Percentiles rank a stretch among this genome's conserved stretches.
Conservation (phyloP, 1,284 basidiomycete genomes). For the Ustanciosporium gigantosporum region DNA sequence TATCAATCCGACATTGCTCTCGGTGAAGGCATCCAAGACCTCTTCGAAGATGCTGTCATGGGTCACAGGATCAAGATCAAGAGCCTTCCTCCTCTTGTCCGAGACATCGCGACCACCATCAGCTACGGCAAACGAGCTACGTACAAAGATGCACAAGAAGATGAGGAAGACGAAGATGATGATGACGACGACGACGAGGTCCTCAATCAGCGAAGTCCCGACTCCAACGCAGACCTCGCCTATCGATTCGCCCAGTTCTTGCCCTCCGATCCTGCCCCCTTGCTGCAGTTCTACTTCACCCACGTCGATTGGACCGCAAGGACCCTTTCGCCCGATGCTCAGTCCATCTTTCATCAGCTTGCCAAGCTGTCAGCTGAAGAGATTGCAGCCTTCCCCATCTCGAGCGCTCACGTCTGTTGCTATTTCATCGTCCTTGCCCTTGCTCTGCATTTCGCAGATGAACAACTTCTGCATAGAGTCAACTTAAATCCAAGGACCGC, state of each 20-base stretch:
- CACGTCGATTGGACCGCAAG: conserved; percentile 53
- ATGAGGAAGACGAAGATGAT: conserved; percentile 37
- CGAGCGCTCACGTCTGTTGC: conserved; percentile 46
- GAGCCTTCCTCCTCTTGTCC: conserved; percentile 12
- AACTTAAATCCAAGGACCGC: conserved; percentile 37
- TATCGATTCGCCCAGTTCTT: conserved; percentile 35
- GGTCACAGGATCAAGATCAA: conserved; percentile 34
- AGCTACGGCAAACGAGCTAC: background rate
- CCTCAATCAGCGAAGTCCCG: conserved; percentile 32
- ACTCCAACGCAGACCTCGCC: conserved; percentile 34
- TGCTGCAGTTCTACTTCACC: conserved; percentile 53
- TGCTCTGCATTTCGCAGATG: conserved; percentile 48
- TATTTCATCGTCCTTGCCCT: conserved; percentile 54
- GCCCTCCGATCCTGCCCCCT: conserved; percentile 10
- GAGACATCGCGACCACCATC: no score
- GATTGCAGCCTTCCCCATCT: conserved; percentile 34
- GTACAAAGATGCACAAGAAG: conserved; percentile 15
- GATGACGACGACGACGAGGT: no score
- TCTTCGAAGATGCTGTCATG: conserved; percentile 39
- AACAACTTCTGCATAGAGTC: conserved; percentile 17
- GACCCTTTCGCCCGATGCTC: conserved; percentile 20
- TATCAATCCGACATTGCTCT: no score
- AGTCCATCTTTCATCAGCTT: conserved; percentile 13
- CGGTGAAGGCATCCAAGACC: conserved; percentile 30
- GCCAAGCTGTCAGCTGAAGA: conserved; percentile 37